Base-by-base conservation (phyloP, 352 stramenopile genomes). In the Phytophthora multivora region DNA sequence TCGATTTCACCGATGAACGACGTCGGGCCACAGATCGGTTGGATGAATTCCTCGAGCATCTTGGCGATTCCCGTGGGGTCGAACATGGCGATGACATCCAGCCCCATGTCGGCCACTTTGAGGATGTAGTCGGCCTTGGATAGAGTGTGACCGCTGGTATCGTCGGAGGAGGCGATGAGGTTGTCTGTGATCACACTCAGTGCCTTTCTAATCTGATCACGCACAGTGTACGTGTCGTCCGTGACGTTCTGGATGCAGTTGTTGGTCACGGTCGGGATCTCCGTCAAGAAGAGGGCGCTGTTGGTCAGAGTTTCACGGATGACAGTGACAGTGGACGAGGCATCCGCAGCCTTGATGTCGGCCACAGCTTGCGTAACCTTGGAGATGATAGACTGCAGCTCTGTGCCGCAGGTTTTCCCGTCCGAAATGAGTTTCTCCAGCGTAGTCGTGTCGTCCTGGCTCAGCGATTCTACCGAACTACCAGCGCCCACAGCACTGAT, bases 11-110 rank as follows among this genome's bases (percentile, higher is more conserved):
- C 74, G 8, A 83, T 53, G 47, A 83, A 75, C 1, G 68, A 60
- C 0, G 79, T 86, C 0, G 74, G 74, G 2, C 74, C 76, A 42
- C 79, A 86, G 43, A 88, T 74, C 8, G 76, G 79, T 59, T 88
- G 71, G 11, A 86, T 73, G 56, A 74, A 88, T 52, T 81, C 65
- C 26, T 76, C 69, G 0, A 73, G 59, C 66, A 86, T 69, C 4
- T 57, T 63, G 0, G 75, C 79, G 18, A 88, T 68, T 2, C 79
- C 79, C 3, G 70, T 86, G 0, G 79, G 72, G 45, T 88, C 79
- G 31, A 86, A 86, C 56, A 73, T 76, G 5, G 79, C 65, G 33
- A 88, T 75, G 10, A 75, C 65, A 26, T 80, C 73, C 4, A 88
- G 65, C 3, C 75, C 79, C 38, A 81, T 69, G 36, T 82, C 60